phyloP scores from a whole-genome alignment of 768 basidiomycete species.

The Tubosaeta brunneosetosa region DNA sequence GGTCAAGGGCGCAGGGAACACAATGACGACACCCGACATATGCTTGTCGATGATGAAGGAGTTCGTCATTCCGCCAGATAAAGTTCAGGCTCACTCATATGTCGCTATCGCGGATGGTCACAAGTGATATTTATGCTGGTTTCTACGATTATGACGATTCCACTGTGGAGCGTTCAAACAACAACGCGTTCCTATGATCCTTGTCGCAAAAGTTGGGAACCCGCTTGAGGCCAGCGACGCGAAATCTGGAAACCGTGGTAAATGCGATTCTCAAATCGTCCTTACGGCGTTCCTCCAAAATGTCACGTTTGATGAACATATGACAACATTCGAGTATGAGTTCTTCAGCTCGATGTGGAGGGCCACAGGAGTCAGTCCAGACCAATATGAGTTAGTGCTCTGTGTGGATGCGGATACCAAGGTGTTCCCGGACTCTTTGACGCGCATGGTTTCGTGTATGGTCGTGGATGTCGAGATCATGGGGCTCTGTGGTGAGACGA shows the following conservation, averaged over 20 bases:
- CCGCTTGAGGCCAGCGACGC: conserved; percentile 81
- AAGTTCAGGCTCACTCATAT: conserved; percentile 93
- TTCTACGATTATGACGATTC: conserved; percentile 94
- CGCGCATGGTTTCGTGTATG: conserved; percentile 95
- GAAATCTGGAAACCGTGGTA: conserved; percentile 97
- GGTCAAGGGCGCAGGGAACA: conserved; percentile 94
- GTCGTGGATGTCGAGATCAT: conserved; percentile 96
- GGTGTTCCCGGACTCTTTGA: conserved; percentile 97
- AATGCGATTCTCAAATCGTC: conserved; percentile 97
- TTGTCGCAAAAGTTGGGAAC: conserved; percentile 96
- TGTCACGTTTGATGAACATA: conserved; percentile 99
- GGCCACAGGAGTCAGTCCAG: conserved; percentile 90
- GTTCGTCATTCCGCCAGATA: conserved; percentile 68
- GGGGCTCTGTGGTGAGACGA: conserved; percentile 99
- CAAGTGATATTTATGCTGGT: conserved; percentile 96
- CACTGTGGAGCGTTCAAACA: conserved; percentile 91
- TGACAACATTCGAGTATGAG: conserved; percentile 99
- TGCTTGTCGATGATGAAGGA: conserved; percentile 97
- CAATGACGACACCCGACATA: conserved; percentile 89
- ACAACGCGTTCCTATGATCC: conserved; percentile 91
- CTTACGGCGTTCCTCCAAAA: conserved; percentile 98
- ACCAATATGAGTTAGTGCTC: conserved; percentile 90
- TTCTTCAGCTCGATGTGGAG: conserved; percentile 99
- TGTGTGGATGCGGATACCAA: conserved; percentile 98
- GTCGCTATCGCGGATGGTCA: conserved; percentile 99